Evolutionary conservation across 148 eudicot species (phyloP), one percentile per base, ranked within the genome.

Genomic region (Selenicereus undatus): DNA sequence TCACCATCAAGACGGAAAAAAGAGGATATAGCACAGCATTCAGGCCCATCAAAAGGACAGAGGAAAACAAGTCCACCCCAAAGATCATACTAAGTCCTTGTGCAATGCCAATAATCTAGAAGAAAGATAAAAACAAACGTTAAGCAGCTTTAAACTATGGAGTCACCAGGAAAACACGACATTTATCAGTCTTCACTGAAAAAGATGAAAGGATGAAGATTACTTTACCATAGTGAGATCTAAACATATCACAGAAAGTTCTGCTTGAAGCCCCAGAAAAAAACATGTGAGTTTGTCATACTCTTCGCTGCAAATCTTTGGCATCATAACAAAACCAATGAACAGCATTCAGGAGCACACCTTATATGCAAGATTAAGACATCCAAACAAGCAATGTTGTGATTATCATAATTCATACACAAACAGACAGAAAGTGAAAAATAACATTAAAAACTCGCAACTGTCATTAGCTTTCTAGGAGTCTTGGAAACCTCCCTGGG

Each of bases 81-180:
- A 92, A 86, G 77, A 90, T 79, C 76, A 87, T 87, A 88, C 91
- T 88, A 68, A 96, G 89, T 73, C 93, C 97, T 79, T 91, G 93
- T 29, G 99, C 97, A 71, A 92, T 89, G 81, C 99, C 99, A 85
- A 96, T 78, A 86, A 96, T 89, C 99, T 96, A 83, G 78, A 64
- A 84, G 74, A 36, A 43, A 29, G 36, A 68, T 7, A 39, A 4
- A 26, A 76, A 79, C 76, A 81, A 26, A 70, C 12, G 62, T 14
- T 45, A 65, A 69, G 45, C 76, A 73, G 30, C 66, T 66, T 66
- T 60, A 76, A 65, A 26, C 64, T 29, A 29, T 74, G 43, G 73
- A 45, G 74, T 45, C 73, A 84, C 24, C 24, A 65, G 7, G 9
- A n/a, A 76, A 73, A 71, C 39, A 17, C 27, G 2, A 10, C 66